These are phyloP conservation scores for Golubevia sp. DNA, from an alignment of 1,284 basidiomycete species.

Conservation along the genomic window DNA sequence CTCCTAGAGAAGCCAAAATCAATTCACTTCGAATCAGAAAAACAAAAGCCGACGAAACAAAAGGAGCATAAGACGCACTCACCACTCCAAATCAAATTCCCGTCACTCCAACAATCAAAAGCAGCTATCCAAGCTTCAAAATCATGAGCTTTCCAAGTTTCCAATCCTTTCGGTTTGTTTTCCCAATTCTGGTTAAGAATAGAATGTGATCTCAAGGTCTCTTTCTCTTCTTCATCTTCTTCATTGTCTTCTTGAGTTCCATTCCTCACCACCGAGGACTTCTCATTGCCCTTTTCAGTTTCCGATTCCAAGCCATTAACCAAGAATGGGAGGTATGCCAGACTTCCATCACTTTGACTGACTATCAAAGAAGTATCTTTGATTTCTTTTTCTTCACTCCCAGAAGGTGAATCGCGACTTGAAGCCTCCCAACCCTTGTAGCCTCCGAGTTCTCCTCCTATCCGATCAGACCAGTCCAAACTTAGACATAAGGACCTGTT, in stretches of 20 bases:
- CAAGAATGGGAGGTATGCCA: conserved; percentile 38
- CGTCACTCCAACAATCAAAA: conserved; percentile 76
- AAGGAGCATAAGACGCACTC: background rate
- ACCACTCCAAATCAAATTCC: conserved; percentile 53
- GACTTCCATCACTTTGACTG: conserved; percentile 54
- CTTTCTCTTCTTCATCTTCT: conserved; percentile 1
- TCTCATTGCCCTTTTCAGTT: too few relatives aligned
- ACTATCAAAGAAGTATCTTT: conserved; percentile 29
- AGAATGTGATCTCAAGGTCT: too few relatives aligned
- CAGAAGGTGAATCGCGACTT: background rate
- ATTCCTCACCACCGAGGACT: conserved; percentile 4
- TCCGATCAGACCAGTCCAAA: conserved; percentile 52
- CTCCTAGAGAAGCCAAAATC: conserved; percentile 68
- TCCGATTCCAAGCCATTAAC: background rate
- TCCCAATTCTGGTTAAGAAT: background rate
- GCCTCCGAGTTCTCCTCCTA: conserved; percentile 16
- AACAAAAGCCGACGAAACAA: background rate
- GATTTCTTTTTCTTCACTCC: too few relatives aligned
- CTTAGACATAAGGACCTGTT: conserved; percentile 44
- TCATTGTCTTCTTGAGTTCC: conserved; percentile 23
- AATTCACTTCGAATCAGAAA: background rate
- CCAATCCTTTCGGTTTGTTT: conserved; percentile 21
- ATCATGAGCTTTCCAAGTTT: conserved; percentile 83
- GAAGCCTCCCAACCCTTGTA: background rate
- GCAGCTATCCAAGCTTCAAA: conserved; percentile 92